Percentiles rank a stretch among this genome's conserved stretches.
Conservation (phyloP, 139 green algal species). For the Chlorella sp. region DNA sequence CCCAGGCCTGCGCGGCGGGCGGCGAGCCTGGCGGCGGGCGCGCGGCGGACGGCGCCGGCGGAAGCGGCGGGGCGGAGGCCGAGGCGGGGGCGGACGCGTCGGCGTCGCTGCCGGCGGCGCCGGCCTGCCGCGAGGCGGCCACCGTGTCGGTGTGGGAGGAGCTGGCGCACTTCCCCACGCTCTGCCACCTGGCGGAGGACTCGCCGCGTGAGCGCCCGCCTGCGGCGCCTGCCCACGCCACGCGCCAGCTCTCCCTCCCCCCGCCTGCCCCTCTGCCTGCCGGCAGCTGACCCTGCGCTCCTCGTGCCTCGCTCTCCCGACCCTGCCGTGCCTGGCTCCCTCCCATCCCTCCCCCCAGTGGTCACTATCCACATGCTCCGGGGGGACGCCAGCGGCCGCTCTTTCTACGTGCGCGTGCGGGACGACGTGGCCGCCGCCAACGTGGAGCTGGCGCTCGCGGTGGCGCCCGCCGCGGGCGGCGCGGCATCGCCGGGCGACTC, state of each 20-base stretch:
- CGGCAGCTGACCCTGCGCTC: not conserved
- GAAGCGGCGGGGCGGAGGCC: too few species aligned
- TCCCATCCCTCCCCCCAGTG: conserved; percentile 5
- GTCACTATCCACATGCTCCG: conserved; percentile 49
- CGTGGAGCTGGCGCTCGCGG: conserved; percentile 4
- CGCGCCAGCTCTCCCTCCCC: too few species aligned
- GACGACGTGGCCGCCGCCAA: conserved; percentile 24
- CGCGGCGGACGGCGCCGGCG: too few species aligned
- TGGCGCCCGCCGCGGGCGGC: not conserved
- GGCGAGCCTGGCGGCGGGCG: too few species aligned
- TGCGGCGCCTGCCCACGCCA: too few species aligned
- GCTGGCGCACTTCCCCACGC: conserved; percentile 35
- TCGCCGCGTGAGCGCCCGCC: conserved; percentile 16
- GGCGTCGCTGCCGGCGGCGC: too few species aligned
- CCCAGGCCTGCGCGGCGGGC: too few species aligned
- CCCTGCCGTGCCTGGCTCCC: not conserved
- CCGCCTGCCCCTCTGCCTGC: too few species aligned
- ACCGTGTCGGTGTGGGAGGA: conserved; percentile 36
- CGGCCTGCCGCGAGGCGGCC: too few species aligned
- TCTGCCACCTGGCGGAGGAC: conserved; percentile 12
- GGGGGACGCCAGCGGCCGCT: conserved; percentile 22
- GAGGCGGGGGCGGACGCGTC: too few species aligned
- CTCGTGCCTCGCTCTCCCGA: not conserved
- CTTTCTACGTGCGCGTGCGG: conserved; percentile 38
- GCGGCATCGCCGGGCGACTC: not conserved